Base-by-base conservation (phyloP, 2,329 filamentous ascomycete species). In the Berkeleyomyces rouxiae region DNA sequence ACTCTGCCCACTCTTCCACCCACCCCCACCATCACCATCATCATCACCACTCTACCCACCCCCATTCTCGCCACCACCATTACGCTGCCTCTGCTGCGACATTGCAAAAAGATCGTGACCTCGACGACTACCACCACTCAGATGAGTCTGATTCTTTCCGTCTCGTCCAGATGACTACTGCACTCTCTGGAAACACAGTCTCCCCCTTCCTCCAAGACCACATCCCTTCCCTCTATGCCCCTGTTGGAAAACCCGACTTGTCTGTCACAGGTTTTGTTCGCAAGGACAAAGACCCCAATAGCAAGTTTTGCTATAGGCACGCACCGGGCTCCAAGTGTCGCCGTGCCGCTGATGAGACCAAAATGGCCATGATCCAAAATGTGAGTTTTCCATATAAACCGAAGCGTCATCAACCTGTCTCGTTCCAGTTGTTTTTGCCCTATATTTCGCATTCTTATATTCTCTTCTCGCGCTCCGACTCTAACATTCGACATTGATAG, bases 231-330 rank as follows among this genome's bases (percentile, higher is more conserved):
- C 81, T 93, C 69, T 96, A 97, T 74, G 89, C 90, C 42, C 89
- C 89, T 13, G 77, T 90, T 63, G 86, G 87, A 65, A 83, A 83
- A 68, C 74, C 76, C 6, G 76, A 78, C 36, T 62, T 62, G 46
- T 49, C 44, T 36, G 31, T 58, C 4, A 53, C 59, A 42, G 47
- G 47, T 7, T 61, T 53, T 16, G 49, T 53, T 16, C 71, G 71
- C 58, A 74, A 70, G 53, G 75, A 76, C 55, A 77, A 73, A 69
- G 81, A 83, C 66, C 81, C 79, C 43, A 95, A 91, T 72, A 95
- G 90, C 68, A 93, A 88, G 72, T 97, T 87, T 76, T 99, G 93
- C 76, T 99, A 99, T 73, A 85, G 93, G 63, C 93, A 99, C 73
- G 82, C 88, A 61, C 93, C 93, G 1, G 93, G 97, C 73, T 84